Percentiles rank a stretch among this genome's conserved stretches.
Conservation (phyloP, 2,329 filamentous ascomycete species). For the Pseudocercospora crystallina region DNA sequence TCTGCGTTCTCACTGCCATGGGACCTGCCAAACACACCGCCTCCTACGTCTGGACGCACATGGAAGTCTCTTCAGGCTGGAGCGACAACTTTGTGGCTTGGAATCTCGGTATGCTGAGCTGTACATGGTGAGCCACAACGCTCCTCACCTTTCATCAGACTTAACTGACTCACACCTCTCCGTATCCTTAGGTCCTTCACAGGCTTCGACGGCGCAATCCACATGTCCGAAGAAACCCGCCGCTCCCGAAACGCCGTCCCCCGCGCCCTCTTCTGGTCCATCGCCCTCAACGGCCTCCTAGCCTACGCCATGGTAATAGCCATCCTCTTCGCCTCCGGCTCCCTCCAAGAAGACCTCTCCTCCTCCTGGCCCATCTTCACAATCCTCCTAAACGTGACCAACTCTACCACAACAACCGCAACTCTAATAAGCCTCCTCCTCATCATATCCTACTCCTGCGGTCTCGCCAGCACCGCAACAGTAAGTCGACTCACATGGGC, state of each 20-base stretch:
- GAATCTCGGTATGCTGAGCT: slow-evolving; percentile 6
- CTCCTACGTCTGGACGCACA: slow-evolving; percentile 4
- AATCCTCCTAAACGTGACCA: slow-evolving; percentile 3
- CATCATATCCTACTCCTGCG: not conserved
- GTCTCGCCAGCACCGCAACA: slow-evolving; percentile 1
- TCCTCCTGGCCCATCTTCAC: slow-evolving; percentile 4
- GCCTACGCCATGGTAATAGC: slow-evolving; percentile 32
- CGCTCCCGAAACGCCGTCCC: slow-evolving; percentile 27
- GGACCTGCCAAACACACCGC: slow-evolving; percentile 5
- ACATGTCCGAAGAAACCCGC: slow-evolving; percentile 26
- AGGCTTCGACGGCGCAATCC: slow-evolving; percentile 1
- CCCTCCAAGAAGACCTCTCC: slow-evolving; percentile 1
- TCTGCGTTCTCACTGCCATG: slow-evolving; percentile 43
- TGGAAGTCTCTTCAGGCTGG: slow-evolving; percentile 3
- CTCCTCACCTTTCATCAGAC: too few species aligned
- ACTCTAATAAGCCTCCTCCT: not conserved
- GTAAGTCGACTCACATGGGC: slow-evolving; percentile 4
- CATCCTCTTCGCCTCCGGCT: slow-evolving; percentile 30
- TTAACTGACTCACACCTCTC: too few species aligned
- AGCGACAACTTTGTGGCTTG: not conserved
- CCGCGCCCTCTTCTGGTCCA: slow-evolving; percentile 24
- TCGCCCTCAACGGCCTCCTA: slow-evolving; percentile 23
- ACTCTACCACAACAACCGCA: not conserved
- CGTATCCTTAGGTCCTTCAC: not conserved
- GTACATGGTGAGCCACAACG: not conserved